Base-by-base conservation (phyloP, 306 rosid genomes). In the Benincasa hispida region DNA sequence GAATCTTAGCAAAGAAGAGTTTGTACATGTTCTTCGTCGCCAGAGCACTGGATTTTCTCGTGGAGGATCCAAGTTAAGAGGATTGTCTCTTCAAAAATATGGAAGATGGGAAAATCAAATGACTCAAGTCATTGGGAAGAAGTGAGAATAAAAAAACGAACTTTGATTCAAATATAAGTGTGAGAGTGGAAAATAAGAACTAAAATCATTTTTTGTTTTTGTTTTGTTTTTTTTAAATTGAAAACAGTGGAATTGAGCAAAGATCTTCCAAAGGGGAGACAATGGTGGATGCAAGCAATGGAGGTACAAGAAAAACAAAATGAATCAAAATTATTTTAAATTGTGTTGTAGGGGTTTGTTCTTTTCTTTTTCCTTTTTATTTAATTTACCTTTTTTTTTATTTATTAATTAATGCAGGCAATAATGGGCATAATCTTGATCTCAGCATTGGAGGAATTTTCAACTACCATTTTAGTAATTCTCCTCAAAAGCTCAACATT, bases 371-470 rank as follows among this genome's bases (percentile, higher is more conserved):
- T 6, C 5, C 12, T 12, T 0, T 60, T 27, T 34, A 1, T 56
- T 56, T 8, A 7, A 28, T 60, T 10, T n/a, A n/a, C n/a, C n/a
- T n/a, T n/a, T n/a, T n/a, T 12, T 0, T 60, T 27, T 34, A 1
- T 56, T 56, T 8, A 7, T n/a, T n/a, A n/a, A 28, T 60, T 10
- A 79, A 55, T 77, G 62, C 78, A 87, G 88, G 81, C n/a, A n/a
- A n/a, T 27, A 74, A 74, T 62, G 84, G 80, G 10, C 85, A 87
- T 77, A 77, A 87, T 78, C 91, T 87, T 79, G 91, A 87, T 79
- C 54, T 87, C 22, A 85, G 83, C 74, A 86, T 87, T 13, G 88
- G 91, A 72, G 79, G 73, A 25, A 79, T 53, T 57, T 53, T 78
- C 77, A 74, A 37, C 62, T 81, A 65, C 80, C 75, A 62, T 78